These are phyloP conservation scores for Lolium multiflorum DNA, from an alignment of 176 grass and related monocot genomes.

Conservation along the genomic window DNA sequence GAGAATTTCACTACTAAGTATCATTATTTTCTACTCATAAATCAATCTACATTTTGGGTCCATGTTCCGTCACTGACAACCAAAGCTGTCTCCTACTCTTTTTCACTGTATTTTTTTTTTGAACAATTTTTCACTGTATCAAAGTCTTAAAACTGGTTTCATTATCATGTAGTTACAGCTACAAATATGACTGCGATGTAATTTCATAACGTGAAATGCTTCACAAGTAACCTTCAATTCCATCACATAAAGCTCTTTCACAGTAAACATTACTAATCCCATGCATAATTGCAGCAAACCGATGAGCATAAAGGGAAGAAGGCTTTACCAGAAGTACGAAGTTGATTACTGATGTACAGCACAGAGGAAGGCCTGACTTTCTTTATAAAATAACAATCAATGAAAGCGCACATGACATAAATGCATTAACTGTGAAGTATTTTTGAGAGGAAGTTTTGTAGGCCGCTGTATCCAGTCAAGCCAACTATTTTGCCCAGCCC, in stretches of 20 bases:
- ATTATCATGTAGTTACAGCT: constrained; percentile 40
- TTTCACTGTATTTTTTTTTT: constrained; percentile 19
- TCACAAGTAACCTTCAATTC: constrained; percentile 60
- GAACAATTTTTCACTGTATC: constrained; percentile 27
- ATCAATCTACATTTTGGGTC: neutral
- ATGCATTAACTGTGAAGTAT: constrained; percentile 15
- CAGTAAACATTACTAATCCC: constrained; percentile 45
- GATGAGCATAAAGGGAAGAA: constrained; percentile 24
- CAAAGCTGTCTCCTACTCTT: constrained; percentile 43
- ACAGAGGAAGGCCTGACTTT: neutral
- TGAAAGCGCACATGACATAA: neutral
- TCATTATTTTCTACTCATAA: constrained; percentile 1
- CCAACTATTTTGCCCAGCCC: constrained; percentile 12
- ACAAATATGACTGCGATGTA: constrained; percentile 40
- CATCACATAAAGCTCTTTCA: constrained; percentile 50
- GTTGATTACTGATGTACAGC: constrained; percentile 17
- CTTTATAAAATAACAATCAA: constrained; percentile 32
- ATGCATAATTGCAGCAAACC: constrained; percentile 44
- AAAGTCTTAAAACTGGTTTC: constrained; percentile 34
- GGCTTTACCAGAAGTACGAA: constrained; percentile 15
- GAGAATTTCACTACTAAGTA: neutral
- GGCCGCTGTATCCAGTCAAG: neutral
- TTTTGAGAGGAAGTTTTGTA: constrained; percentile 26
- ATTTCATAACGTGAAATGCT: constrained; percentile 69
- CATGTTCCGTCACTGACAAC: constrained; percentile 21